These are phyloP conservation scores for Phanerochaete sordida DNA, from an alignment of 768 basidiomycete species.

Conservation along the genomic window DNA sequence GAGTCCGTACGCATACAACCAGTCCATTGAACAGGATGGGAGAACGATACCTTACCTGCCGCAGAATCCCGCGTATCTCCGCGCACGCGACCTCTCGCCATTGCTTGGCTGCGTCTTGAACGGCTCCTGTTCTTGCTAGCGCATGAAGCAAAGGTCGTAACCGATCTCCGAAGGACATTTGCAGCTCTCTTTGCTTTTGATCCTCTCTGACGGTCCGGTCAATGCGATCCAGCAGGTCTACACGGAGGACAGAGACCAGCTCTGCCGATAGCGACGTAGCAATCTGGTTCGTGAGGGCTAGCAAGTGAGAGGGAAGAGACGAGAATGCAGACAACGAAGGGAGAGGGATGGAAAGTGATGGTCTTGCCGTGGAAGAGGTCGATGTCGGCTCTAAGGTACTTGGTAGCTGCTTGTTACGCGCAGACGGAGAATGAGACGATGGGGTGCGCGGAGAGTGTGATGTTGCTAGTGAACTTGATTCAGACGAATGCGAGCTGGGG, in stretches of 20 bases:
- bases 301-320: conserved; percentile 72
- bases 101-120: conserved; percentile 61
- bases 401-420: conserved; percentile 2
- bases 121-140: conserved; percentile 67
- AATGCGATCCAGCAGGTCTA: conserved; percentile 60
- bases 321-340: conserved; percentile 69
- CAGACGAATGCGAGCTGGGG: background rate
- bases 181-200: conserved; percentile 20
- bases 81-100: conserved; percentile 69
- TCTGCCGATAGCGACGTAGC: conserved; percentile 74
- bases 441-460: background rate
- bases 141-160: conserved; percentile 73
- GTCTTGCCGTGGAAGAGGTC: conserved; percentile 1
- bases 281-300: conserved; percentile 71
- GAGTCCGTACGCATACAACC: background rate
- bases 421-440: background rate
- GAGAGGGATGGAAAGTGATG: conserved; percentile 46
- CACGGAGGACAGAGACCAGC: conserved; percentile 64
- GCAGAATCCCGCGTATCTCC: conserved; percentile 55
- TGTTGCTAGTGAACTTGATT: background rate
- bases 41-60: conserved; percentile 42
- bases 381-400: background rate
- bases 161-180: conserved; percentile 55
- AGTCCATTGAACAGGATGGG: background rate
- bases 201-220: conserved; percentile 16